Evolutionary conservation across 2,329 filamentous ascomycete genomes (phyloP).

Genomic region (Neobulgaria alba): DNA sequence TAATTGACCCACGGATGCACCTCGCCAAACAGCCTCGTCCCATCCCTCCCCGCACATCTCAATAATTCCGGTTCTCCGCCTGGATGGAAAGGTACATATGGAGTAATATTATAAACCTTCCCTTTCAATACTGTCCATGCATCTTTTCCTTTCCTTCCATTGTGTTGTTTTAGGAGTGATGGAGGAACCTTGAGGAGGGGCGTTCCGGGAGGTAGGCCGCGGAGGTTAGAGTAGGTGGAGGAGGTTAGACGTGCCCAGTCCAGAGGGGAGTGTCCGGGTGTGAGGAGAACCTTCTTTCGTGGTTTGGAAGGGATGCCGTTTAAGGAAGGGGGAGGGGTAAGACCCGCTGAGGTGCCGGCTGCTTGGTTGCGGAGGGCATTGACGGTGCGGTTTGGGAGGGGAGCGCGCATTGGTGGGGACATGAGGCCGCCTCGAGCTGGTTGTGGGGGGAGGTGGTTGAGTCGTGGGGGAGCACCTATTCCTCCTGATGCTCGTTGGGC

Average conservation of each 20-base stretch:
- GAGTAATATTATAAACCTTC: conserved; percentile 88
- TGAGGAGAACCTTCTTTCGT: conserved; percentile 65
- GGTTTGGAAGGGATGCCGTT: conserved; percentile 44
- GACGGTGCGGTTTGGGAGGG: no score
- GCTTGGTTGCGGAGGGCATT: no score
- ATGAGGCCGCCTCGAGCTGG: conserved; percentile 34
- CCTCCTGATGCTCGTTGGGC: conserved; percentile 38
- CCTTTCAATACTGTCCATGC: conserved; percentile 88
- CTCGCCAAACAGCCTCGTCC: conserved; percentile 55
- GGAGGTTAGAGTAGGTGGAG: conserved; percentile 55
- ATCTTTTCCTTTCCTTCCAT: conserved; percentile 74
- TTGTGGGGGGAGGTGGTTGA: conserved; percentile 16
- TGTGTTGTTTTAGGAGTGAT: conserved; percentile 66
- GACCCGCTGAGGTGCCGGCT: no score
- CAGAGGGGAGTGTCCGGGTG: conserved; percentile 87
- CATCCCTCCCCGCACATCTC: conserved; percentile 52
- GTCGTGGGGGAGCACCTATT: conserved; percentile 10
- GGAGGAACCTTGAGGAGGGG: conserved; percentile 70
- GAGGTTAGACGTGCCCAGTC: conserved; percentile 83
- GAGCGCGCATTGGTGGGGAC: conserved; percentile 39
- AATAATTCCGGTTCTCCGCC: conserved; percentile 71
- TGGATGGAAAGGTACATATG: conserved; percentile 85
- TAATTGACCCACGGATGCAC: conserved; percentile 67
- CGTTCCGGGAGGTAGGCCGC: conserved; percentile 45
- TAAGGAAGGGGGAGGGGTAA: no score